Evolutionary conservation across 2,329 filamentous ascomycete species (phyloP).

Genomic region (Fusarium euwallaceae): DNA sequence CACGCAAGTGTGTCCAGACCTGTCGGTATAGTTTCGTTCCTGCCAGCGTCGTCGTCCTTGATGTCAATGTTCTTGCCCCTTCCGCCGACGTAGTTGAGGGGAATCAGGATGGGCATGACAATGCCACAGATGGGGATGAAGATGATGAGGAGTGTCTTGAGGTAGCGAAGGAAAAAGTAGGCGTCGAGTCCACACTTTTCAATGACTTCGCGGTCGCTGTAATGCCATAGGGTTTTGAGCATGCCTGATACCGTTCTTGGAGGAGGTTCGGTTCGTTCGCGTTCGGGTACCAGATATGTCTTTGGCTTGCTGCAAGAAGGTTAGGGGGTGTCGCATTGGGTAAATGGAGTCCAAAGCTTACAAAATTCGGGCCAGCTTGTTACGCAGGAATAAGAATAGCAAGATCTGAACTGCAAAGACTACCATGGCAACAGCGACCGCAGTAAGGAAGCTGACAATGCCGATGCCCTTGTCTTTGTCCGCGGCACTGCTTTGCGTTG

Average conservation of each 20-base stretch:
- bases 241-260: slow-evolving; percentile 68
- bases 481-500: slow-evolving; percentile 41
- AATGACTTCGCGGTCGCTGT: slow-evolving; percentile 85
- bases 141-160: slow-evolving; percentile 83
- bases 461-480: slow-evolving; percentile 60
- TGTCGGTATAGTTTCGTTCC: slow-evolving; percentile 51
- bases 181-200: slow-evolving; percentile 96
- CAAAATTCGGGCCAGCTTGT: slow-evolving; percentile 87
- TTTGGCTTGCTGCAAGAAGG: slow-evolving; percentile 74
- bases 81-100: slow-evolving; percentile 83
- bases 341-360: slow-evolving; percentile 57
- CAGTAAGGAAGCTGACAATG: slow-evolving; percentile 69
- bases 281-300: slow-evolving; percentile 87
- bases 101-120: slow-evolving; percentile 87
- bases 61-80: slow-evolving; percentile 67
- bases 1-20: slow-evolving; percentile 88
- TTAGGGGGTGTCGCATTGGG: slow-evolving; percentile 13
- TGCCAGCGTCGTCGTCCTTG: slow-evolving; percentile 51
- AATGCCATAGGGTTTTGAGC: slow-evolving; percentile 72
- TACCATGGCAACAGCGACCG: slow-evolving; percentile 71
- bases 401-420: slow-evolving; percentile 75
- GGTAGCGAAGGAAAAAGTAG: slow-evolving; percentile 96
- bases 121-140: slow-evolving; percentile 86
- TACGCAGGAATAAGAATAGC: slow-evolving; percentile 81
- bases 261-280: slow-evolving; percentile 83